Base-by-base conservation (phyloP, 139 green algal species). In the Chlorella sorokiniana region DNA sequence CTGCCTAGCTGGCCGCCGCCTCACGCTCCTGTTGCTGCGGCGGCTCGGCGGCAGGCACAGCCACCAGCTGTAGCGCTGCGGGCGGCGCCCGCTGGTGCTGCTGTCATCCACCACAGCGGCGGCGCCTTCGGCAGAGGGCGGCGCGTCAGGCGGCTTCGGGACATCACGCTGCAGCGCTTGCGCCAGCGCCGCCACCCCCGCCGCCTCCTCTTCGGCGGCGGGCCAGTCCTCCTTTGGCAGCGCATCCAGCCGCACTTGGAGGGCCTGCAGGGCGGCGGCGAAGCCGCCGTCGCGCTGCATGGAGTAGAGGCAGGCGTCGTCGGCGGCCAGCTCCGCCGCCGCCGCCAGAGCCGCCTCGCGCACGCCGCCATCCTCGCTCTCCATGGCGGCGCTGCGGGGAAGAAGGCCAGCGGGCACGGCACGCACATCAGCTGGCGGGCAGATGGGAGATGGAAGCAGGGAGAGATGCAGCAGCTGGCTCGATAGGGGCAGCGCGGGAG, bases 291-390 rank as follows among this genome's bases (percentile, higher is more conserved):
- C 64, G 59, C 78, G 51, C 31, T 84, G 67, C 67, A 87, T 29
- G 11, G 67, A 4, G 27, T 56, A 14, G n/a, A 80, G 48, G 31
- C 20, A 31, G 40, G 27, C 69, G 11, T 81, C 56, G 31, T 87
- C 38, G 0, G 42, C 56, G 14, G 81, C 79, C 42, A 94, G 52
- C 81, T 91, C 67, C 40, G 83, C 37, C 48, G 88, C 65, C 68
- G 87, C 69, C 31, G 64, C 69, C 69, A 93, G 35, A 2, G 88
- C 84, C 23, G 84, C 89, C 20, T 82, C 56, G 0, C 90, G 83
- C 51, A 90, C 44, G 62, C 90, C 89, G 29, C 72, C 78, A 45
- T 88, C 84, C 38, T 86, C 79, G 35, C 61, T 35, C 14, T 25
- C 38, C 23, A 71, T 23, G 5, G 54, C 3, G 31, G 65, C 22